Evolutionary conservation across 139 green algal species (phyloP).

Genomic region (Chlamydomonas urium): DNA sequence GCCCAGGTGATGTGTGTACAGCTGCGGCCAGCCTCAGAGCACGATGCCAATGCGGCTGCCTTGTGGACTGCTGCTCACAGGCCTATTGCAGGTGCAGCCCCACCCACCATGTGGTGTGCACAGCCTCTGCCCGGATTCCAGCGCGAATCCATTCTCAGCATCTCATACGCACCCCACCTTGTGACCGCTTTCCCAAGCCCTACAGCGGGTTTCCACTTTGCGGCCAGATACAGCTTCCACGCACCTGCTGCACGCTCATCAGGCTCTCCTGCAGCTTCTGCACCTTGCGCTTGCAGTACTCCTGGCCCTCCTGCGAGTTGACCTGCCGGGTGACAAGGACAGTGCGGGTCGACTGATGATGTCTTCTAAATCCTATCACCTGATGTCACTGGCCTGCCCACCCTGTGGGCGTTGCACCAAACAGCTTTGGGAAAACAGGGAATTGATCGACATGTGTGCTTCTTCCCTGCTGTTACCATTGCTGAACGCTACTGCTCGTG

Average conservation of each 20-base stretch:
- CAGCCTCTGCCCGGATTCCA: no score
- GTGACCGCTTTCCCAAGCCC: no score
- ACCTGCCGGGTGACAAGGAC: neutral
- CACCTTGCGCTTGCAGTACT: constrained; percentile 17
- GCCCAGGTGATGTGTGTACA: no score
- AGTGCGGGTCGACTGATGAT: neutral
- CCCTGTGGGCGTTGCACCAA: neutral
- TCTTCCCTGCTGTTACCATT: neutral
- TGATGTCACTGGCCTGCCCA: neutral
- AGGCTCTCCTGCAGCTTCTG: constrained; percentile 14
- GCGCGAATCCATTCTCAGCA: no score
- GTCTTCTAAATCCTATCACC: neutral
- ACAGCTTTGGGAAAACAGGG: neutral
- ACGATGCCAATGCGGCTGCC: no score
- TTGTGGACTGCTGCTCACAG: no score
- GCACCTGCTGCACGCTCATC: neutral
- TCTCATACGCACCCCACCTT: no score
- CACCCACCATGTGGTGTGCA: no score
- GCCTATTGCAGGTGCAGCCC: no score
- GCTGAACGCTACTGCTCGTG: neutral
- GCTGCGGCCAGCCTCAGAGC: no score
- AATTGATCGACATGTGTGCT: neutral
- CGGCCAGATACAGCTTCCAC: no score
- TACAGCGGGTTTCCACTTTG: no score
- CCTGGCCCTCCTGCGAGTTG: neutral